Base-by-base conservation (phyloP, 306 rosid species). In the Dryas drummondii region DNA sequence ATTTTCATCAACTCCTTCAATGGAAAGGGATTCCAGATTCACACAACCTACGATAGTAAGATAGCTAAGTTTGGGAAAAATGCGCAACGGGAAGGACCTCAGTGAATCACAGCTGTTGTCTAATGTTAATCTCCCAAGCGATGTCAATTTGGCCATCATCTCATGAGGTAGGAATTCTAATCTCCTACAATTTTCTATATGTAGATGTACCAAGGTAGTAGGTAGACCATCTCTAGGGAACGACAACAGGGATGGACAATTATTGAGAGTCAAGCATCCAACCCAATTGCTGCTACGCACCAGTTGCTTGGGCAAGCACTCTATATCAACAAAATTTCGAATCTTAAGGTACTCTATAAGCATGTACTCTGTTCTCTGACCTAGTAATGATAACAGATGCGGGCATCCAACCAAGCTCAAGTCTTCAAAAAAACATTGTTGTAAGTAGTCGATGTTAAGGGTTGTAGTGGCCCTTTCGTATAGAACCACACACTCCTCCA, bases 181-280 rank as follows among this genome's bases (percentile, higher is more conserved):
- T 15, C 3, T 62, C 67, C 13, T 4, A 7, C 47, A 62, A 2
- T 1, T 0, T 2, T 0, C 0, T 61, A 61, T 32, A 0, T 0
- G 0, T 37, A 62, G 48, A 0, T 0, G 0, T 15, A 0, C 5
- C 66, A 37, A 61, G 5, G 66, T 1, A 40, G 26, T 15, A 22
- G 67, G 48, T 7, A 62, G 67, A 14, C 48, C 67, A 14, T 62
- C 2, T 62, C 0, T 16, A 1, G 48, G 67, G 19, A 62, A 40
- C 0, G 47, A 62, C 26, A 7, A 7, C 9, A 40, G 22, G 2
- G 7, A 40, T 13, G 1, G 6, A 44, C 11, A 40, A 2, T 40
- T 0, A 40, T 0, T 0, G 6, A 62, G 26, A 14, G 0, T 7
- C 46, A 40, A 62, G 0, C 0, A 0, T 6, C 3, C 1, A 62